These are phyloP conservation scores for Allantophomopsis cytisporea DNA, from an alignment of 2,329 filamentous ascomycete genomes.

Conservation along the genomic window DNA sequence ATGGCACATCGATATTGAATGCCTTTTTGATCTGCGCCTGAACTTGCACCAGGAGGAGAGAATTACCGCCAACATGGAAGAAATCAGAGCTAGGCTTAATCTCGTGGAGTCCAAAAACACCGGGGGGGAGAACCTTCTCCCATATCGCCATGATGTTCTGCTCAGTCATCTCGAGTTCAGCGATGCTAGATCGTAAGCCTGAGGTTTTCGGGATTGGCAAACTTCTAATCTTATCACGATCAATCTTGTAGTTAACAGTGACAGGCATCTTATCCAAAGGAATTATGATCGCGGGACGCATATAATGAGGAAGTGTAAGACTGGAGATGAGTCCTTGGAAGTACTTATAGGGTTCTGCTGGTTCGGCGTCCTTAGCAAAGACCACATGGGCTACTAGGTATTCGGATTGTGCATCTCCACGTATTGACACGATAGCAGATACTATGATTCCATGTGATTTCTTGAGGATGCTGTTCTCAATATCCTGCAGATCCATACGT, in stretches of 20 bases:
- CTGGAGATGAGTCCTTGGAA: background rate
- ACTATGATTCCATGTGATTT: constrained; percentile 11
- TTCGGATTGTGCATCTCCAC: constrained; percentile 7
- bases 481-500: constrained; percentile 25
- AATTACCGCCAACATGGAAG: constrained; percentile 7
- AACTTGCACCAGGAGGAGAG: constrained; percentile 5
- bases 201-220: constrained; percentile 1
- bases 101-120: background rate
- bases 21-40: constrained; percentile 1
- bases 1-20: constrained; percentile 6
- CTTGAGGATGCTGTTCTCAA: constrained; percentile 13
- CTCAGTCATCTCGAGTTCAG: background rate
- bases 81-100: constrained; percentile 4
- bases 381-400: constrained; percentile 23
- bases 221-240: constrained; percentile 12
- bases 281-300: constrained; percentile 18
- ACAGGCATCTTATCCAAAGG: constrained; percentile 16
- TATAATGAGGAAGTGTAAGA: constrained; percentile 19
- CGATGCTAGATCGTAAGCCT: background rate
- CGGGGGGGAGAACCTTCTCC: constrained; percentile 3
- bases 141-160: constrained; percentile 4
- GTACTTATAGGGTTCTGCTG: background rate
- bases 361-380: constrained; percentile 4
- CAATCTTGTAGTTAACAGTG: constrained; percentile 19
- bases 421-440: constrained; percentile 14